Base-by-base conservation (phyloP, 148 eudicot species). In the Beta vulgaris region DNA sequence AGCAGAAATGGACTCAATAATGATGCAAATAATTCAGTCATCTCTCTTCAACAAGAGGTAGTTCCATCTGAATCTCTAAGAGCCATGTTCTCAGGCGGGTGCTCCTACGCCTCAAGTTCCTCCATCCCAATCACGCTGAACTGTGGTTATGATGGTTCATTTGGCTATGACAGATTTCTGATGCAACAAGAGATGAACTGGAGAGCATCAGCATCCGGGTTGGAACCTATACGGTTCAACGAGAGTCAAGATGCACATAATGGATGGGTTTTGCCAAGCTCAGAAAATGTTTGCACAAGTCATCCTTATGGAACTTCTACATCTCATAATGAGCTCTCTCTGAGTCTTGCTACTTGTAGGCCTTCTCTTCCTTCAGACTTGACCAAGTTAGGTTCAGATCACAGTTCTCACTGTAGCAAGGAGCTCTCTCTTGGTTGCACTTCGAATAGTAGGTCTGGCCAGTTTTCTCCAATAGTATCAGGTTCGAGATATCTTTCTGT, bases 401-500 rank as follows among this genome's bases (percentile, higher is more conserved):
- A 49, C 55, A 70, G 73, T 40, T 83, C 89, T 65, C 77, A 84
- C 71, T 78, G 78, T 44, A 78, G 72, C 35, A 85, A 78, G 60
- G 87, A 81, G 75, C 65, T 87, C 48, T 82, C 90, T 37, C 78
- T 74, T 21, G 80, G 82, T 39, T 76, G 60, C 55, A 78, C 76
- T 55, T 85, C 91, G 6, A 73, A 42, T 64, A 58, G 55, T 71
- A 81, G 79, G 61, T 74, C 83, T 10, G 73, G 76, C 4, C 83
- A 84, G 34, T 69, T 82, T 68, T 74, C 89, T 12, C 83, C 86
- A 34, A 58, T 85, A 23, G 49, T 81, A 32, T 79, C 83, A 8
- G 86, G 89, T 21, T 89, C 96, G 10, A 86, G 77, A 66, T 93
- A 88, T 82, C 81, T 86, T 55, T 63, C 49, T 46, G 88, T 84